These are phyloP conservation scores for Aspergillus asperescens DNA, from an alignment of 495 filamentous ascomycete genomes.

Conservation along the genomic window DNA sequence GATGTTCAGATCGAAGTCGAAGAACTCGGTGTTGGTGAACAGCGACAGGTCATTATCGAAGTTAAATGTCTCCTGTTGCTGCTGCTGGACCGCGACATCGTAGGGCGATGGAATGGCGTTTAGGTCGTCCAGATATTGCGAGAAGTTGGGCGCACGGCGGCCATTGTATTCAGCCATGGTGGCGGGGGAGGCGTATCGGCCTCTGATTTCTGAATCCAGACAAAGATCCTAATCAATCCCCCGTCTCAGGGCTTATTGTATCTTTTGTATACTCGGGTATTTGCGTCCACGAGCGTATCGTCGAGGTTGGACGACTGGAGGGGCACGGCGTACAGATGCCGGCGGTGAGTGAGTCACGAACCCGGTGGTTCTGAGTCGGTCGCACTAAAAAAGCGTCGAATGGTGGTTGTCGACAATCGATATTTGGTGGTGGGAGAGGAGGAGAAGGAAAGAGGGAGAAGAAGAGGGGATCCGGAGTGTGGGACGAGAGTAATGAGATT, in stretches of 20 bases:
- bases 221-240: not conserved
- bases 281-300: not conserved
- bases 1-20: constrained; percentile 67
- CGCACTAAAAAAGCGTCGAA: not conserved
- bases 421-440: not conserved
- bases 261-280: not conserved
- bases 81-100: constrained; percentile 55
- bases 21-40: constrained; percentile 92
- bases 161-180: constrained; percentile 64
- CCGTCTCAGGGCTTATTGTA: not conserved
- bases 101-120: constrained; percentile 69
- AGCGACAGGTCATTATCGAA: constrained; percentile 73
- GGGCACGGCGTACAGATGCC: constrained; percentile 1
- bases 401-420: not conserved
- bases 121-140: constrained; percentile 80
- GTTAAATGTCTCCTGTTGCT: constrained; percentile 50
- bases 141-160: constrained; percentile 74
- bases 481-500: not conserved
- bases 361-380: not conserved
- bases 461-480: constrained; percentile 7
- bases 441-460: constrained; percentile 6
- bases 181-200: constrained; percentile 15
- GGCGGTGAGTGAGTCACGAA: not conserved
- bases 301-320: not conserved
- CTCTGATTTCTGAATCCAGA: not conserved